Conservation (phyloP, 2,329 filamentous ascomycete species). For the Lachnellula subtilissima region DNA sequence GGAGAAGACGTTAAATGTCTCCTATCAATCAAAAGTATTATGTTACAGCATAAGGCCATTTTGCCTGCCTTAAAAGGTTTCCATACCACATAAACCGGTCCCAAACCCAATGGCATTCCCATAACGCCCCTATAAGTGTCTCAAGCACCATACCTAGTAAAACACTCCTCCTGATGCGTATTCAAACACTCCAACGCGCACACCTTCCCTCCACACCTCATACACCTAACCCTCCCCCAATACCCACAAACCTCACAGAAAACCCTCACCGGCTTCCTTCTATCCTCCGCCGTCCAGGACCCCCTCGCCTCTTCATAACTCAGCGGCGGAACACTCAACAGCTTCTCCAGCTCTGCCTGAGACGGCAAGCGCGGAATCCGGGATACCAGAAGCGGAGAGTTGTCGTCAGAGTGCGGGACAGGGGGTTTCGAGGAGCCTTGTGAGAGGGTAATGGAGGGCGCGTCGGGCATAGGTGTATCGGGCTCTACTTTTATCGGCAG, state of each 20-base stretch:
- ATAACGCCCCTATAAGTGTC: neutral
- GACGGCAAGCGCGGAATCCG: slow-evolving; percentile 54
- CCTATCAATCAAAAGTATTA: neutral
- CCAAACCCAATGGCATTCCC: neutral
- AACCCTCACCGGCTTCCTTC: slow-evolving; percentile 51
- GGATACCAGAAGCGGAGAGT: slow-evolving; percentile 54
- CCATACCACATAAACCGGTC: neutral
- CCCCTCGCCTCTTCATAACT: slow-evolving; percentile 62
- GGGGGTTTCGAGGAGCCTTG: slow-evolving; percentile 10
- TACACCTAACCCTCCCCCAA: slow-evolving; percentile 71
- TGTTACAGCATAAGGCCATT: neutral
- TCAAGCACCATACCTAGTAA: slow-evolving; percentile 54
- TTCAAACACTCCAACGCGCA: slow-evolving; percentile 73
- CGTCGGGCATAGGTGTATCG: slow-evolving; percentile 37
- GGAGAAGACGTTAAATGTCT: slow-evolving; percentile 23
- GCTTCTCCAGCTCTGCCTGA: slow-evolving; percentile 56
- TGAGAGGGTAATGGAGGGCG: slow-evolving; percentile 21
- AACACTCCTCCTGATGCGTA: slow-evolving; percentile 66
- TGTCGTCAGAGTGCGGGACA: slow-evolving; percentile 43
- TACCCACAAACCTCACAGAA: slow-evolving; percentile 82
- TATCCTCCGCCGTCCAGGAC: slow-evolving; percentile 37
- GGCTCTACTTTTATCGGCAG: slow-evolving; percentile 30
- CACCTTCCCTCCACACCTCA: slow-evolving; percentile 73
- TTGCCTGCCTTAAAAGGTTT: neutral
- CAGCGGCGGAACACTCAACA: slow-evolving; percentile 61